Percentiles rank a stretch among this genome's conserved stretches.
These are phyloP conservation scores for Sugiyamaella neomexicana DNA, from an alignment of 1,139 yeast genomes.

Conservation along the genomic window DNA sequence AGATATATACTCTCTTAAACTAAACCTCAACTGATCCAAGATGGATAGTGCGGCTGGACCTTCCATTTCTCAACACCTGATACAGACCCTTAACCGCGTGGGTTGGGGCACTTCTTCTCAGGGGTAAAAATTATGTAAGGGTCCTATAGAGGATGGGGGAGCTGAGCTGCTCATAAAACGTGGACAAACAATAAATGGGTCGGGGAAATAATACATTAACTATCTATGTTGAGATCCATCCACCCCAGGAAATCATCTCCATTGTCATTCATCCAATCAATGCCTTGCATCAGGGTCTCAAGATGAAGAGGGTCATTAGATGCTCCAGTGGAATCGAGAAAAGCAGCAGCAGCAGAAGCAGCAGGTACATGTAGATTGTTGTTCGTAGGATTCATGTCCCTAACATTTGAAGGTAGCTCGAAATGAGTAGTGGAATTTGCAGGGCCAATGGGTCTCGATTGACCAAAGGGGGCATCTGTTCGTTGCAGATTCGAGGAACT, in stretches of 20 bases:
- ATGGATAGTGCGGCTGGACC: no score
- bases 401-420: background rate
- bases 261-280: constrained; percentile 78
- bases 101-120: background rate
- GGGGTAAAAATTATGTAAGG: background rate
- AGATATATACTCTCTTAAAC: no score
- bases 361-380: constrained; percentile 21
- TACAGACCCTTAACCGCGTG: background rate
- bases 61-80: no score
- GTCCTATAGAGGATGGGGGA: no score
- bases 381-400: background rate
- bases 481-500: background rate
- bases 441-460: background rate
- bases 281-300: constrained; percentile 62
- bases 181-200: no score
- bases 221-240: constrained; percentile 61
- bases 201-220: background rate
- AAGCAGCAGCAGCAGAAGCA: constrained; percentile 24
- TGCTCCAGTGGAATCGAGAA: constrained; percentile 36
- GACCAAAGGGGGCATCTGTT: background rate
- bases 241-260: constrained; percentile 93
- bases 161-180: no score
- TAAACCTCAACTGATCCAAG: no score
- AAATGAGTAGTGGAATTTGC: background rate
- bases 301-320: constrained; percentile 39